Percentiles rank a stretch among this genome's conserved stretches.
phyloP scores from a whole-genome alignment of 352 stramenopile genomes.

The Pythium angustatum region DNA sequence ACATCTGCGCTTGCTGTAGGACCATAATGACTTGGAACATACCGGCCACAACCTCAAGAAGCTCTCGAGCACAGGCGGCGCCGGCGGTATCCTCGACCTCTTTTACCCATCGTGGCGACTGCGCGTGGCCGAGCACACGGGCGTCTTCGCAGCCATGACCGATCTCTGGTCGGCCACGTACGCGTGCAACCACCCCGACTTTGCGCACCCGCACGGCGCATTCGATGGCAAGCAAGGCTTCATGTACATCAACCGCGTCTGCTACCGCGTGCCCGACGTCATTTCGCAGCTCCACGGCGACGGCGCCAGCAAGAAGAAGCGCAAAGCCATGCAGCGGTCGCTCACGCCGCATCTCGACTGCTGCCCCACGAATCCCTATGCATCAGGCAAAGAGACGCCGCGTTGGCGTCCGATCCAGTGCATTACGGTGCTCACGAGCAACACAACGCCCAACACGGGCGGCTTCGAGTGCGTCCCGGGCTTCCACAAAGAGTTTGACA shows the following conservation, averaged over 20 bases:
- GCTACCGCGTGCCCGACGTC: slow-evolving; percentile 70
- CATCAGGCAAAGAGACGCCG: slow-evolving; percentile 67
- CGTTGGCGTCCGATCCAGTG: slow-evolving; percentile 90
- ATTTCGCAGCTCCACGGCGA: slow-evolving; percentile 61
- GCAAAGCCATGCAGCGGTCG: slow-evolving; percentile 73
- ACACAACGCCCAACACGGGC: slow-evolving; percentile 61
- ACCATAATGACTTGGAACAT: slow-evolving; percentile 60
- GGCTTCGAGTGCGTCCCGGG: slow-evolving; percentile 86
- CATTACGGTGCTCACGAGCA: slow-evolving; percentile 83
- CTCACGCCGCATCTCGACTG: slow-evolving; percentile 89
- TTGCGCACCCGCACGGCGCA: slow-evolving; percentile 65
- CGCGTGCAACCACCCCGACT: slow-evolving; percentile 25
- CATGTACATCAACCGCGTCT: slow-evolving; percentile 88
- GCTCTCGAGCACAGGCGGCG: slow-evolving; percentile 86
- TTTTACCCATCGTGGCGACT: slow-evolving; percentile 91
- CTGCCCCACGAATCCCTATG: slow-evolving; percentile 74
- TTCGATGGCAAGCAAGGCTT: slow-evolving; percentile 74
- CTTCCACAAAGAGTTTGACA: slow-evolving; percentile 85
- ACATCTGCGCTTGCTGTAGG: slow-evolving; percentile 27
- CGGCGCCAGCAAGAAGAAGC: slow-evolving; percentile 66
- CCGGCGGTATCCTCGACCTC: slow-evolving; percentile 86
- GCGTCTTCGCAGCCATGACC: slow-evolving; percentile 79
- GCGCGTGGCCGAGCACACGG: slow-evolving; percentile 62
- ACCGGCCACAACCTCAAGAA: slow-evolving; percentile 74
- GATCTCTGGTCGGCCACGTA: slow-evolving; percentile 85